These are phyloP conservation scores for Glycyrrhiza uralensis DNA, from an alignment of 306 rosid genomes.

Conservation along the genomic window DNA sequence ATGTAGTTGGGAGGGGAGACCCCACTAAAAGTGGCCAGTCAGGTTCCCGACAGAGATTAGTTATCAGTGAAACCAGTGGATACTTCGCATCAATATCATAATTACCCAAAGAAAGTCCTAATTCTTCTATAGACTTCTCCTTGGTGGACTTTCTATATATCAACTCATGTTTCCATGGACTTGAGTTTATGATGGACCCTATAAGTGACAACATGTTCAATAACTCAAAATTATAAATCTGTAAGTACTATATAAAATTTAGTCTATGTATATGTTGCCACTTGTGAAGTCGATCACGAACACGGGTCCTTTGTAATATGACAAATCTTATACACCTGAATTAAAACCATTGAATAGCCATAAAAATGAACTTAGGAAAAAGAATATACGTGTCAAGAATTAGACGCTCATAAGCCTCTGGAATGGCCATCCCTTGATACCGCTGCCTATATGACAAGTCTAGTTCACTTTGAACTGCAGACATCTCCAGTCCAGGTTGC, in stretches of 20 bases:
- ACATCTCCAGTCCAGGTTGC: conserved; percentile 95
- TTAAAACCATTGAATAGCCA: background rate
- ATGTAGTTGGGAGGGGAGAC: no score
- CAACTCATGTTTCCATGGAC: no score
- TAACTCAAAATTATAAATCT: background rate
- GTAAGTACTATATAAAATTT: background rate
- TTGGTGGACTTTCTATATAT: no score
- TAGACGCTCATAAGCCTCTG: conserved; percentile 96
- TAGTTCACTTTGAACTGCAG: conserved; percentile 79
- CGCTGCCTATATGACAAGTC: conserved; percentile 91
- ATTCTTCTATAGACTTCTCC: no score
- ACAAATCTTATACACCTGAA: background rate
- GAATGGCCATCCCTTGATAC: conserved; percentile 70
- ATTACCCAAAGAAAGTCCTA: no score
- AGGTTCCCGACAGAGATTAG: no score
- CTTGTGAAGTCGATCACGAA: background rate
- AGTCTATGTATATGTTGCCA: background rate
- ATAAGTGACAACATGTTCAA: background rate
- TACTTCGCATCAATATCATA: no score
- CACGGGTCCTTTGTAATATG: background rate
- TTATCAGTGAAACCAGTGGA: no score
- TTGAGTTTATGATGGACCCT: no score
- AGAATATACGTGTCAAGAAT: conserved; percentile 88
- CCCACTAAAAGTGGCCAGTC: no score
- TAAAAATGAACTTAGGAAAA: background rate